Evolutionary conservation across 306 rosid species (phyloP).

Genomic region (Inga oerstediana): DNA sequence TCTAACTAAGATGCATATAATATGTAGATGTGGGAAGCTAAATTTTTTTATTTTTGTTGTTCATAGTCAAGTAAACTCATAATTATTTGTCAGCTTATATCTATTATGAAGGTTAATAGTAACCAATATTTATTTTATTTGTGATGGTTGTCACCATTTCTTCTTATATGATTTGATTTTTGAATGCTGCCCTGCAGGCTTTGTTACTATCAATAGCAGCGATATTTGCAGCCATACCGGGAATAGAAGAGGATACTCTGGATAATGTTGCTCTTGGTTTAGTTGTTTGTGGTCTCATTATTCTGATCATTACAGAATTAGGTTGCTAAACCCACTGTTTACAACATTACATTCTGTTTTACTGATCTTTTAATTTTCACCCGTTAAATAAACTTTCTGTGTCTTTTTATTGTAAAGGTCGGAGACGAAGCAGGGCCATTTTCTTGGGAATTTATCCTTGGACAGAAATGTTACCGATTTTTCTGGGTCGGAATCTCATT

Average conservation of each 20-base stretch:
- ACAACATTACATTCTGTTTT: slow-evolving; percentile 13
- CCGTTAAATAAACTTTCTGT: neutral
- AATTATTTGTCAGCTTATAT: neutral
- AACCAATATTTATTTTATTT: neutral
- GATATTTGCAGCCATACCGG: slow-evolving; percentile 42
- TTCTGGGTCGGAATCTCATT: slow-evolving; percentile 47
- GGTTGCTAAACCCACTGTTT: slow-evolving; percentile 47
- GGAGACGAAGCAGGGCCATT: slow-evolving; percentile 62
- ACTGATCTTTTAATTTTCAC: slow-evolving; percentile 4
- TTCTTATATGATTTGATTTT: slow-evolving; percentile 16
- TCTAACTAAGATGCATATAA: neutral
- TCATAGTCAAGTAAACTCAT: neutral
- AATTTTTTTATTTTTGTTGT: slow-evolving; percentile 4
- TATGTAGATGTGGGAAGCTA: neutral
- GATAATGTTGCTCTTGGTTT: slow-evolving; percentile 54
- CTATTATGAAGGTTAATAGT: neutral
- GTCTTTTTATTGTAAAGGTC: slow-evolving; percentile 55
- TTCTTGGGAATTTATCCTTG: slow-evolving; percentile 58
- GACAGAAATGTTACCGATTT: slow-evolving; percentile 45
- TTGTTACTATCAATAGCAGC: slow-evolving; percentile 54
- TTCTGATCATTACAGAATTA: slow-evolving; percentile 56
- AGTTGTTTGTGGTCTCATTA: slow-evolving; percentile 48
- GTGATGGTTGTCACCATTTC: neutral
- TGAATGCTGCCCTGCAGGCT: slow-evolving; percentile 54
- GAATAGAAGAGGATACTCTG: slow-evolving; percentile 42